Base-by-base conservation (phyloP, 2,329 filamentous ascomycete species). In the Chaetoscypha palmicola region DNA sequence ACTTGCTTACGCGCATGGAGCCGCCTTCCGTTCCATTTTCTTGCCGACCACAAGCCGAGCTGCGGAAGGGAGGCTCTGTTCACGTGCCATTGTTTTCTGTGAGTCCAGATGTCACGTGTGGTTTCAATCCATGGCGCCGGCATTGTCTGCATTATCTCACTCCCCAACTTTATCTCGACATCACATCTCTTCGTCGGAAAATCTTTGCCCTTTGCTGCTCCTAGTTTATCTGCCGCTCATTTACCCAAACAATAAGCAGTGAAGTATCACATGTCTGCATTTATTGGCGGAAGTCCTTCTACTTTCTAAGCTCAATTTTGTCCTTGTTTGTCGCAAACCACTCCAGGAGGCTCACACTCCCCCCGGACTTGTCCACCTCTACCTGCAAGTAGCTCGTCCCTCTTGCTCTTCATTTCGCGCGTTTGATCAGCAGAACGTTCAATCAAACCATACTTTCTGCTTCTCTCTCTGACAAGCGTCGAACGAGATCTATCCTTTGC, bases 1-100 rank as follows among this genome's bases (percentile, higher is more conserved):
- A 41, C 9, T 21, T 50, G 50, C 50, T 53, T 37, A 52, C 49
- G 33, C 37, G 35, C 19, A 17, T 26, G 23, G 24, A 30, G 35
- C 19, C 31, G 17, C 19, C 12, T 34, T 34, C 32, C 32, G 32
- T 8, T 31, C 3, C 9, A 31, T 31, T 31, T 34, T 34, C 12
- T 34, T 34, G 32, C 32, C 32, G 32, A 17, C 32, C 32, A 31
- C 4, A 9, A 34, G 24, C 24, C 24, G 24, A n/a, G n/a, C n/a
- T n/a, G n/a, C n/a, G n/a, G n/a, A n/a, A n/a, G n/a, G n/a, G n/a
- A n/a, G n/a, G n/a, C n/a, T n/a, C n/a, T n/a, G n/a, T n/a, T n/a
- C n/a, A n/a, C n/a, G n/a, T n/a, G n/a, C n/a, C n/a, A n/a, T n/a
- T n/a, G n/a, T n/a, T n/a, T n/a, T n/a, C n/a, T n/a, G n/a, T n/a